A percentile compares a stretch with the other conserved stretches of the same genome.
Conservation (phyloP, 1,284 basidiomycete species). For the Ustilago bromivora region DNA sequence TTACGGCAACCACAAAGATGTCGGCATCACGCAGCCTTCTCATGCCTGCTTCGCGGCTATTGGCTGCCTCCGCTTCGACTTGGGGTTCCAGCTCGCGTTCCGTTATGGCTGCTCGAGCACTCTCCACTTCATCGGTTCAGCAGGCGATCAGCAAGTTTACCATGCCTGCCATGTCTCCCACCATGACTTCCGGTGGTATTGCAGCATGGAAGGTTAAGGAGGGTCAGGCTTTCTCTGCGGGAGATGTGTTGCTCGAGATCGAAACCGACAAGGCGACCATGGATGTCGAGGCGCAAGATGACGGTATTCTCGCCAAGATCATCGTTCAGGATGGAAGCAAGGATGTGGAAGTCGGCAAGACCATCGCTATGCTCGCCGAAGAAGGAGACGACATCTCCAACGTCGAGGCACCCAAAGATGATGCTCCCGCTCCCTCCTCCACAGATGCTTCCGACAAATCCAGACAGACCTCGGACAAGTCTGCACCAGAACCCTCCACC, state of each 20-base stretch:
- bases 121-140: conserved; percentile 39
- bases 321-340: conserved; percentile 65
- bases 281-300: conserved; percentile 72
- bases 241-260: conserved; percentile 95
- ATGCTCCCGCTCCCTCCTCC: conserved; percentile 19
- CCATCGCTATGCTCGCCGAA: conserved; percentile 71
- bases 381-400: conserved; percentile 71
- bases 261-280: conserved; percentile 72
- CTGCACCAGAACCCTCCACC: conserved; percentile 25
- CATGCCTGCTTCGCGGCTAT: conserved; percentile 28
- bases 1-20: conserved; percentile 18
- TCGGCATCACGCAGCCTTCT: conserved; percentile 35
- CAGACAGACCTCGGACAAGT: conserved; percentile 29
- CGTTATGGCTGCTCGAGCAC: conserved; percentile 18
- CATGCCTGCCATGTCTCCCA: conserved; percentile 69
- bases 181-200: conserved; percentile 67
- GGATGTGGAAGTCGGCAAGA: conserved; percentile 68
- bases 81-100: conserved; percentile 25
- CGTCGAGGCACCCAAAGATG: conserved; percentile 59
- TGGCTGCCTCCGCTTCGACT: conserved; percentile 20
- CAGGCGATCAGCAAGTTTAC: conserved; percentile 57
- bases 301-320: conserved; percentile 71
- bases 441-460: conserved; percentile 18
- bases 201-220: conserved; percentile 70
- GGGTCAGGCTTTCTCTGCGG: conserved; percentile 73